Evolutionary conservation across 805 yeast genomes (phyloP).

Genomic region (Lipomyces oligophaga): DNA sequence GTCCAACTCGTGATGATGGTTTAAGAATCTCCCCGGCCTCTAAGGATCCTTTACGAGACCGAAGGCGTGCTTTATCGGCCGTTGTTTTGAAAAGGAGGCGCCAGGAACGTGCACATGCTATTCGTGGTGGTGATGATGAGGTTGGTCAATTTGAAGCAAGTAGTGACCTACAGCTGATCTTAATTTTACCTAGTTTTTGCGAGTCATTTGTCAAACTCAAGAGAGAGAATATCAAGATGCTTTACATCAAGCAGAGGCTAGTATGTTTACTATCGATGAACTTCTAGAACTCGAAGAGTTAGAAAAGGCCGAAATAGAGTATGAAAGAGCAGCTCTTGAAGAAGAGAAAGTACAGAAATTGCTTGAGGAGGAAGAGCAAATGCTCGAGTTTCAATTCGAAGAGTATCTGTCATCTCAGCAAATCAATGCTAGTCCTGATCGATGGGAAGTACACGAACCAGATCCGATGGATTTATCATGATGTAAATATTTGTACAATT

Average conservation of each 20-base stretch:
- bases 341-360: neutral
- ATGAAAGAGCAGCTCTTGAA: slow-evolving; percentile 4
- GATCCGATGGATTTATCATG: neutral
- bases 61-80: slow-evolving; percentile 8
- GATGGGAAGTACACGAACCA: no score
- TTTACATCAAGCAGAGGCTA: slow-evolving; percentile 7
- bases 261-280: slow-evolving; percentile 3
- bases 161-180: no score
- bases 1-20: neutral
- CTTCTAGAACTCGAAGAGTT: slow-evolving; percentile 12
- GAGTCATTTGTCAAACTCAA: no score
- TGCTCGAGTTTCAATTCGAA: neutral
- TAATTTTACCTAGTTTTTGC: no score
- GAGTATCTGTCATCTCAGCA: neutral
- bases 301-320: slow-evolving; percentile 1
- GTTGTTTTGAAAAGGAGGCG: slow-evolving; percentile 5
- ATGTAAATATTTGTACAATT: neutral
- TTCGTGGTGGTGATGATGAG: slow-evolving; percentile 26
- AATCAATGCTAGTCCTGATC: neutral
- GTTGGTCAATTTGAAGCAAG: slow-evolving; percentile 1
- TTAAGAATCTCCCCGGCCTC: neutral
- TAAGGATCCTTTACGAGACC: slow-evolving; percentile 18
- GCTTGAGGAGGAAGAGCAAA: slow-evolving; percentile 3
- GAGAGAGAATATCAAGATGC: no score
- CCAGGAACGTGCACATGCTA: slow-evolving; percentile 13